Base-by-base conservation (phyloP, 2,329 filamentous ascomycete species). In the Rugonectria rugulosa region DNA sequence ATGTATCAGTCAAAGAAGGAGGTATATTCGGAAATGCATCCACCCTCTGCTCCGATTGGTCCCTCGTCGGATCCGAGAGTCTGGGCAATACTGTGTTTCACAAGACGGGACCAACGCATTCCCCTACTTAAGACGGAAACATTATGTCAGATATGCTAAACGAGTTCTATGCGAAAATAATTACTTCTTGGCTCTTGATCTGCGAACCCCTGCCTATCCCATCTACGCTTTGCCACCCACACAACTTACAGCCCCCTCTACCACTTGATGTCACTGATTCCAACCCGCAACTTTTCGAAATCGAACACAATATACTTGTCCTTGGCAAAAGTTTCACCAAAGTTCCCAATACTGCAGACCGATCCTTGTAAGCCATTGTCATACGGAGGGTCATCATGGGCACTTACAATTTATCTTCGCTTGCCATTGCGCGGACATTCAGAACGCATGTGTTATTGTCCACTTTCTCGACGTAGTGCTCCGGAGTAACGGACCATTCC, bases 321-420 rank as follows among this genome's bases (percentile, higher is more conserved):
- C 44, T 48, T 54, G 23, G 51, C 51, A 48, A 54, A 54, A 7
- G 51, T 54, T 20, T 54, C 51, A 29, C 51, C 51, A 44, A 54
- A 54, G 38, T 54, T 49, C 5, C 52, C 52, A 34, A 54, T 49
- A 20, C 52, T 54, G 11, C 19, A 42, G 9, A 48, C 12, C 24
- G 20, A 41, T 24, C n/a, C n/a, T n/a, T n/a, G n/a, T n/a, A n/a
- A n/a, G n/a, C n/a, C n/a, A n/a, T n/a, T n/a, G n/a, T n/a, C n/a
- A n/a, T n/a, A n/a, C n/a, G n/a, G n/a, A n/a, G n/a, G n/a, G n/a
- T 29, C 32, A 36, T 36, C 32, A 14, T n/a, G 9, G 3, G 5
- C 10, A 43, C 51, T 48, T n/a, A 54, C 44, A 54, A 54, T 17
- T 20, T 29, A 19, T 54, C 44, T 9, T 32, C 44, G 3, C 32